phyloP scores from a whole-genome alignment of 441 rosid genomes.

The Pelargonium australe region DNA sequence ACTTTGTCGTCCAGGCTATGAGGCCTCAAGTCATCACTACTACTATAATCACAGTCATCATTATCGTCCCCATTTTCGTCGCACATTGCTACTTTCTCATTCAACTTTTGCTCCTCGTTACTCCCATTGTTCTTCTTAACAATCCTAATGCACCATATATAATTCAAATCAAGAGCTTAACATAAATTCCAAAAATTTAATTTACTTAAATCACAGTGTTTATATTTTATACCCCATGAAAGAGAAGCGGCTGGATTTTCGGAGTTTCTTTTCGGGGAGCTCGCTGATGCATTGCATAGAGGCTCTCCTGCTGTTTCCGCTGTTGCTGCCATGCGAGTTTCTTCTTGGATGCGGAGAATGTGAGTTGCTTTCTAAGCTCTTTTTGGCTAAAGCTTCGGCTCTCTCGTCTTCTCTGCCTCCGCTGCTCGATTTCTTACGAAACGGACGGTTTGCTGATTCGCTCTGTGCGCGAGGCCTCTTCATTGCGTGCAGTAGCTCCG shows the following conservation, averaged over 20 bases:
- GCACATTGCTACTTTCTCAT: constrained; percentile 24
- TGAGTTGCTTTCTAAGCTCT: constrained; percentile 53
- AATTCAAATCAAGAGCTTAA: not conserved
- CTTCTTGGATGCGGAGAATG: constrained; percentile 30
- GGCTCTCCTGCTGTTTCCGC: constrained; percentile 18
- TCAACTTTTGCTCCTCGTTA: constrained; percentile 23
- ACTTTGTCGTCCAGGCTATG: constrained; percentile 69
- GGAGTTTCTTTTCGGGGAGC: constrained; percentile 59
- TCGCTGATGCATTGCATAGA: constrained; percentile 81
- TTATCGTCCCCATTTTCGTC: constrained; percentile 44
- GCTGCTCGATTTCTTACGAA: constrained; percentile 41
- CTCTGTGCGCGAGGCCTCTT: constrained; percentile 76
- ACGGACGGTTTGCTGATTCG: constrained; percentile 55
- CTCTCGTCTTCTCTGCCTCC: constrained; percentile 42
- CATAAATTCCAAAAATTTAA: not conserved
- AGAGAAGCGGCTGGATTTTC: constrained; percentile 67
- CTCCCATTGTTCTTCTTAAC: constrained; percentile 36
- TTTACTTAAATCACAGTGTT: not conserved
- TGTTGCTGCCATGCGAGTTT: constrained; percentile 35
- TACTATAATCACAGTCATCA: constrained; percentile 23
- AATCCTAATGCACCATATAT: constrained; percentile 29
- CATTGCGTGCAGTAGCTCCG: constrained; percentile 83
- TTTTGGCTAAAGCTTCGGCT: constrained; percentile 32
- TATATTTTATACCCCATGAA: constrained; percentile 54
- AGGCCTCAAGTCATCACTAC: constrained; percentile 29